These are phyloP conservation scores for Trametes versicolor DNA, from an alignment of 1,284 basidiomycete species.

Conservation along the genomic window DNA sequence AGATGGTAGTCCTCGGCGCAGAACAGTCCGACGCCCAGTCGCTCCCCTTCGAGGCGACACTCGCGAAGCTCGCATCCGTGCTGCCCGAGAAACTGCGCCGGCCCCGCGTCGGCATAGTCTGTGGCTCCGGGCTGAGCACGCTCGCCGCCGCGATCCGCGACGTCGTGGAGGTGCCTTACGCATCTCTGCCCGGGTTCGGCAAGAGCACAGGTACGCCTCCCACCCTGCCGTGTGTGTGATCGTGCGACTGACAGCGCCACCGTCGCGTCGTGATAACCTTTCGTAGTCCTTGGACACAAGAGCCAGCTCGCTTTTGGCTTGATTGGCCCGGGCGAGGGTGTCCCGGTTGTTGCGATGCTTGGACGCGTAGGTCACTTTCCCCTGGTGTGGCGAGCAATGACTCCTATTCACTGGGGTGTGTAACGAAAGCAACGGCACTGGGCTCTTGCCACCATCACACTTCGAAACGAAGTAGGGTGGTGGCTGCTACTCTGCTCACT, in stretches of 20 bases:
- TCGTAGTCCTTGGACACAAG: constrained; percentile 76
- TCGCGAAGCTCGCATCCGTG: constrained; percentile 48
- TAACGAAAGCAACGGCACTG: too few species aligned
- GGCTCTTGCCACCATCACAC: too few species aligned
- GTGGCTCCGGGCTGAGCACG: constrained; percentile 79
- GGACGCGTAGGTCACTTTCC: constrained; percentile 63
- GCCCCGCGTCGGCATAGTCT: constrained; percentile 80
- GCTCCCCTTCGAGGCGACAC: constrained; percentile 49
- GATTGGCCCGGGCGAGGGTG: constrained; percentile 62
- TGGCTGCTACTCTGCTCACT: too few species aligned
- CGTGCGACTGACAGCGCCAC: not conserved
- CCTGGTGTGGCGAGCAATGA: too few species aligned
- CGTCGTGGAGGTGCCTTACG: constrained; percentile 66
- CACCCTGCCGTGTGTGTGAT: not conserved
- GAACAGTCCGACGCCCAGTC: constrained; percentile 18
- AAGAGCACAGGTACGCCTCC: constrained; percentile 70
- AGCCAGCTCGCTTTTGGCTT: constrained; percentile 83
- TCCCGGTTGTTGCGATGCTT: constrained; percentile 87
- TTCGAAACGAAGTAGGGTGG: too few species aligned
- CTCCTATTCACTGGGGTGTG: too few species aligned
- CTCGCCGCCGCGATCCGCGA: constrained; percentile 67
- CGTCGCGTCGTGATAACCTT: not conserved
- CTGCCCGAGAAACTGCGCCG: constrained; percentile 56
- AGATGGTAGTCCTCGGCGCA: constrained; percentile 20
- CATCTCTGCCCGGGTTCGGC: constrained; percentile 72